Evolutionary conservation across 2,329 filamentous ascomycete species (phyloP).

Genomic region (Aspergillus eucalypticola): DNA sequence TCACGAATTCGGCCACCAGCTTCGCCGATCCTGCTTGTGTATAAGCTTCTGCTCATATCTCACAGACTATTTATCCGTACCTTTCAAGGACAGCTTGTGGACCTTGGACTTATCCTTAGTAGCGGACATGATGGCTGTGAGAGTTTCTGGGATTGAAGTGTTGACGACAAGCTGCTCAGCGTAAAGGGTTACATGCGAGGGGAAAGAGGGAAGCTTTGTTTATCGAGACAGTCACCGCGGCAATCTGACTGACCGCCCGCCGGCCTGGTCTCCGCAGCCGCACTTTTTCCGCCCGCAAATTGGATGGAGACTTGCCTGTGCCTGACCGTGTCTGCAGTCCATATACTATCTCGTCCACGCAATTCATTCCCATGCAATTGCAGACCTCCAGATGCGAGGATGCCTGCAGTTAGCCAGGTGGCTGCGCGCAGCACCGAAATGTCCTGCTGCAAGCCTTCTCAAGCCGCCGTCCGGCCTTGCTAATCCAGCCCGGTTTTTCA

Average conservation of each 20-base stretch:
- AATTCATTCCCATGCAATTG: constrained; percentile 33
- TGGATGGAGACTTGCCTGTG: neutral
- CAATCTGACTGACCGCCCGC: constrained; percentile 33
- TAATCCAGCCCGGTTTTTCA: constrained; percentile 33
- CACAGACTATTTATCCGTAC: constrained; percentile 24
- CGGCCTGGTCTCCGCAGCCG: constrained; percentile 36
- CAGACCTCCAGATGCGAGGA: constrained; percentile 48
- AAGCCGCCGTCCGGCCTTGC: constrained; percentile 28
- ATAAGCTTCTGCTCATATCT: constrained; percentile 29
- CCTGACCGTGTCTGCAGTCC: neutral
- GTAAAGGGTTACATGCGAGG: neutral
- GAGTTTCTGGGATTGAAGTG: neutral
- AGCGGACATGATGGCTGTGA: constrained; percentile 40
- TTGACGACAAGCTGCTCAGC: neutral
- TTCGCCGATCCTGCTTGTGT: constrained; percentile 65
- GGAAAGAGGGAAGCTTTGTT: constrained; percentile 30
- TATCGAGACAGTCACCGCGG: constrained; percentile 33
- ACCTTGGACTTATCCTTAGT: constrained; percentile 76
- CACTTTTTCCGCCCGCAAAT: constrained; percentile 21
- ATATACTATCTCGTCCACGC: neutral
- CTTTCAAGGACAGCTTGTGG: constrained; percentile 77
- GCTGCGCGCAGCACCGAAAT: constrained; percentile 44
- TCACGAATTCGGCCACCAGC: constrained; percentile 91
- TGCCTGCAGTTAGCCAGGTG: constrained; percentile 49
- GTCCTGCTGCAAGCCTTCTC: constrained; percentile 33